Evolutionary conservation across 352 stramenopile species (phyloP).

Genomic region (Lagenidium giganteum): DNA sequence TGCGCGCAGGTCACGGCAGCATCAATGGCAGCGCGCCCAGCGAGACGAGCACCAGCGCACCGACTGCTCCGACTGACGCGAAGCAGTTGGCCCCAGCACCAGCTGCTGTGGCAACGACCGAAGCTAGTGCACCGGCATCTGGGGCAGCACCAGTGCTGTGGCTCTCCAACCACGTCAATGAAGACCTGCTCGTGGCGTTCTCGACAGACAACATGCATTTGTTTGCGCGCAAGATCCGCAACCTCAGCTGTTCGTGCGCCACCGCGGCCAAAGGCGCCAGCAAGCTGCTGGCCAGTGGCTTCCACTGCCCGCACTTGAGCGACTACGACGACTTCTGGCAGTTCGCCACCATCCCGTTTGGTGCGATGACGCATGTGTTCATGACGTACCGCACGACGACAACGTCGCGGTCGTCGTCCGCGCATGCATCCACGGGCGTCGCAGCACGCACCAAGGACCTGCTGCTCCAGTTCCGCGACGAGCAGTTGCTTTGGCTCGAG

Average conservation of each 20-base stretch:
- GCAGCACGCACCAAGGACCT: slow-evolving; percentile 33
- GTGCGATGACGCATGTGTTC: slow-evolving; percentile 26
- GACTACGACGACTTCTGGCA: slow-evolving; percentile 26
- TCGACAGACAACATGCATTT: slow-evolving; percentile 3
- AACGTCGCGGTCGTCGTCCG: no score
- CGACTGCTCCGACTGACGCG: no score
- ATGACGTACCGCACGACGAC: slow-evolving; percentile 31
- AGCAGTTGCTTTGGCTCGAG: slow-evolving; percentile 28
- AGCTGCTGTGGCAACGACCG: no score
- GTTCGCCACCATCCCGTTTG: slow-evolving; percentile 19
- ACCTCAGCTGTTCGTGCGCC: slow-evolving; percentile 13
- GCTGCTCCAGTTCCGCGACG: slow-evolving; percentile 18
- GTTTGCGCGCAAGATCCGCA: slow-evolving; percentile 2
- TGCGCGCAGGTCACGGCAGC: no score
- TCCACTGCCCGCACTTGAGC: slow-evolving; percentile 33
- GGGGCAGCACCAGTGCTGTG: no score
- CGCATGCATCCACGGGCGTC: slow-evolving; percentile 6
- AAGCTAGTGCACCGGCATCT: no score
- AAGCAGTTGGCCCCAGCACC: no score
- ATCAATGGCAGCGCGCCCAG: no score
- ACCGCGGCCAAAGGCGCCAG: slow-evolving; percentile 12
- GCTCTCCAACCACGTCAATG: no score
- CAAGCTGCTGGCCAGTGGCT: slow-evolving; percentile 19
- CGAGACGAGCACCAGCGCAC: no score
- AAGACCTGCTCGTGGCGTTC: slow-evolving; percentile 12